These are phyloP conservation scores for Kwoniella europaea DNA, from an alignment of 768 basidiomycete species.

Conservation along the genomic window DNA sequence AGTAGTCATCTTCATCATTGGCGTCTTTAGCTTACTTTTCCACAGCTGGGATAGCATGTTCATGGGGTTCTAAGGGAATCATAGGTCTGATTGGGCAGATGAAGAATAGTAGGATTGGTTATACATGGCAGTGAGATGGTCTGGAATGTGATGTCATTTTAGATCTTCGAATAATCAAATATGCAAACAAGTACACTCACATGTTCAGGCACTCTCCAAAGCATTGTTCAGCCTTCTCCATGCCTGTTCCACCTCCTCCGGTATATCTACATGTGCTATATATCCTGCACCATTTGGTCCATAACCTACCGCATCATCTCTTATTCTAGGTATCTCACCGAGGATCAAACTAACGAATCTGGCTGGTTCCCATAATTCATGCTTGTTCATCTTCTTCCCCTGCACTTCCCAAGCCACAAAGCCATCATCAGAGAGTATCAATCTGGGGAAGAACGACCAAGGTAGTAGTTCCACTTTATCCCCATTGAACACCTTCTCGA, in stretches of 20 bases:
- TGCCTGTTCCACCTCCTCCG: slow-evolving; percentile 14
- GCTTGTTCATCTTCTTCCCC: not conserved
- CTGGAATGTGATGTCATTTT: too few species aligned
- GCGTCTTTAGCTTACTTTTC: not conserved
- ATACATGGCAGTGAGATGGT: too few species aligned
- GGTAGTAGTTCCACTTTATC: not conserved
- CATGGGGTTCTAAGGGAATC: slow-evolving; percentile 8
- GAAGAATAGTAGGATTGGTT: too few species aligned
- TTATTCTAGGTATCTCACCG: slow-evolving; percentile 28
- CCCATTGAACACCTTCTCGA: slow-evolving; percentile 13
- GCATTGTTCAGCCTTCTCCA: slow-evolving; percentile 13
- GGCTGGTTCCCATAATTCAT: slow-evolving; percentile 11
- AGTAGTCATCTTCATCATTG: not conserved
- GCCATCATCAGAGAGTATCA: not conserved
- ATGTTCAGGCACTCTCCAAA: not conserved
- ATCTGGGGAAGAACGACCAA: slow-evolving; percentile 5
- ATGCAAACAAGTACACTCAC: too few species aligned
- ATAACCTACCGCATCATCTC: slow-evolving; percentile 26
- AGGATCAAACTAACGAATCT: slow-evolving; percentile 24
- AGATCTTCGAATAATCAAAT: too few species aligned
- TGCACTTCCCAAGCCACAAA: not conserved
- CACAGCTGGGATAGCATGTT: slow-evolving; percentile 18
- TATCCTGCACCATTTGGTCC: slow-evolving; percentile 27
- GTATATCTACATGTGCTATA: slow-evolving; percentile 32
- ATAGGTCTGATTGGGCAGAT: not conserved